phyloP scores from a whole-genome alignment of 1,139 yeast species.

The Yamadazyma blattariae region DNA sequence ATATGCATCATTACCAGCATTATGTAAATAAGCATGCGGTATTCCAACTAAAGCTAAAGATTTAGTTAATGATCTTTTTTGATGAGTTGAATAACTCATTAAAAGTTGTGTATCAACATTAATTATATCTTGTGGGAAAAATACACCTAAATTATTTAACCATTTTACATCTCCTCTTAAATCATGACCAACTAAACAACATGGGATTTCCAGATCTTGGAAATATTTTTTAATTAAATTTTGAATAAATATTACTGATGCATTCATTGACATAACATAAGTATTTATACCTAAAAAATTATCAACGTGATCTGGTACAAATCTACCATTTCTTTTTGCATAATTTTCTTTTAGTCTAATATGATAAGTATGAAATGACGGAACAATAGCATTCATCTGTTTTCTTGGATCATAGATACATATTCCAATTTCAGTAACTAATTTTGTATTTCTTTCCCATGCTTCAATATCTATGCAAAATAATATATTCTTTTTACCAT shows the following conservation, averaged over 20 bases:
- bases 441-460: conserved; percentile 45
- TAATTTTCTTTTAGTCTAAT: conserved; percentile 52
- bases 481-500: conserved; percentile 33
- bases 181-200: conserved; percentile 66
- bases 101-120: conserved; percentile 51
- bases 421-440: conserved; percentile 67
- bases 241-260: conserved; percentile 40
- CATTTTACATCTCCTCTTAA: conserved; percentile 60
- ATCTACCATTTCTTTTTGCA: conserved; percentile 50
- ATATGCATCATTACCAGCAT: conserved; percentile 84
- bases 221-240: conserved; percentile 43
- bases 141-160: conserved; percentile 47
- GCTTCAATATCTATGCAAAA: conserved; percentile 68
- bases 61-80: conserved; percentile 47
- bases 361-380: conserved; percentile 51
- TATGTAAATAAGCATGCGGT: conserved; percentile 66
- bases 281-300: conserved; percentile 58
- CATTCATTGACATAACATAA: conserved; percentile 33
- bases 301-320: conserved; percentile 59
- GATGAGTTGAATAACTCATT: conserved; percentile 27
- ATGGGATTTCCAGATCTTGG: conserved; percentile 10
- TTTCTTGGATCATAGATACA: conserved; percentile 61
- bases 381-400: conserved; percentile 36
- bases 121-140: conserved; percentile 33
- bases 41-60: conserved; percentile 50